Evolutionary conservation across 768 basidiomycete genomes (phyloP).

Genomic region (Lentinus tigrinus): DNA sequence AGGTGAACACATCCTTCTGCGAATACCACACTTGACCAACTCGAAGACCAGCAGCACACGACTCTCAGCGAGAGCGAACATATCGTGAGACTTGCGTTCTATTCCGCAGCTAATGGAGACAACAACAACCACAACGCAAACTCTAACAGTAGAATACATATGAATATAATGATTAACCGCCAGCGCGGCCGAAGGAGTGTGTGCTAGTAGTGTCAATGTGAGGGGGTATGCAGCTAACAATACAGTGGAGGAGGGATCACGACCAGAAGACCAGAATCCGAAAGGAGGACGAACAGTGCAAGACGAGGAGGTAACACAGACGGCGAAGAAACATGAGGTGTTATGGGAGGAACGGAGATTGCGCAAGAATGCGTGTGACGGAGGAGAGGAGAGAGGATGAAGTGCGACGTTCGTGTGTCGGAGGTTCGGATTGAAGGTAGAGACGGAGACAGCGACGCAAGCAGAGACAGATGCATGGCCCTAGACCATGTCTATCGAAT

Average conservation of each 20-base stretch:
- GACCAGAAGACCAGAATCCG: constrained; percentile 5
- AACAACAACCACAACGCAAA: not conserved
- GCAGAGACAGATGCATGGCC: not conserved
- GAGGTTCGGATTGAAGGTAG: not conserved
- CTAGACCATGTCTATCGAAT: constrained; percentile 19
- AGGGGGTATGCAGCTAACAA: constrained; percentile 5
- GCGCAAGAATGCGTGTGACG: not conserved
- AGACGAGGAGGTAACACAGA: not conserved
- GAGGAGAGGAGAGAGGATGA: not conserved
- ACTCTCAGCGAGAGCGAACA: too few species aligned
- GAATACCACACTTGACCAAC: too few species aligned
- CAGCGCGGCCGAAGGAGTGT: constrained; percentile 2
- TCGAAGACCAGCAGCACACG: too few species aligned
- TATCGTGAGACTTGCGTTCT: too few species aligned
- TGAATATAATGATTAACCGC: constrained; percentile 1
- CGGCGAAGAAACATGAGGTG: not conserved
- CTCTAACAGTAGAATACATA: not conserved
- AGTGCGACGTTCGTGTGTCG: not conserved
- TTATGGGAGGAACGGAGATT: not conserved
- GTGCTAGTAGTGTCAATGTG: constrained; percentile 6
- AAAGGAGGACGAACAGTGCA: not conserved
- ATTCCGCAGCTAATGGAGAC: not conserved
- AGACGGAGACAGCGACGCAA: not conserved
- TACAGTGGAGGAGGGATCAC: constrained; percentile 1
- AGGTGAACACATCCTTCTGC: too few species aligned